Conservation (phyloP, 768 basidiomycete genomes). For the Mrakia blollopis region DNA sequence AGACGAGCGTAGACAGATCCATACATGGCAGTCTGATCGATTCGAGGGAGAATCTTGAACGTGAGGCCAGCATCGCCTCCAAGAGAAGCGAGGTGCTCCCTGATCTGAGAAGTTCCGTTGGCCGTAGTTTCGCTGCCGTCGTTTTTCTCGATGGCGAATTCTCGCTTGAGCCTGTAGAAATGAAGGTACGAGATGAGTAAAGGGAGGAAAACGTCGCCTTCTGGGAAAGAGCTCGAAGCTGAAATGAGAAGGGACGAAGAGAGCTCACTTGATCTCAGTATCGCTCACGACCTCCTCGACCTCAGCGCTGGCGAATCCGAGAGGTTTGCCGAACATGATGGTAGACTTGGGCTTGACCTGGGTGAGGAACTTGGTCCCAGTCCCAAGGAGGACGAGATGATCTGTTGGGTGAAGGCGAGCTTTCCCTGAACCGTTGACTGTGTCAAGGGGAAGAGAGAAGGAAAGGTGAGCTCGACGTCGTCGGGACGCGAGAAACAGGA, state of each 20-base stretch:
- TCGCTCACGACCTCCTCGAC: conserved; percentile 85
- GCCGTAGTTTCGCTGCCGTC: conserved; percentile 31
- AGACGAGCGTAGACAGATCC: conserved; percentile 82
- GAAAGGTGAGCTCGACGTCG: too few relatives aligned
- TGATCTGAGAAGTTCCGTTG: conserved; percentile 39
- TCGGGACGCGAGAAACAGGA: too few relatives aligned
- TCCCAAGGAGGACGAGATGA: conserved; percentile 72
- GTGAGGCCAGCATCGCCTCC: conserved; percentile 58
- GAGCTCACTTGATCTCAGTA: conserved; percentile 54
- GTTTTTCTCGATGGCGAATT: conserved; percentile 53
- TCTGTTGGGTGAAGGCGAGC: conserved; percentile 69
- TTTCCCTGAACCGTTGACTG: conserved; percentile 60
- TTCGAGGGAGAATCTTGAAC: conserved; percentile 77
- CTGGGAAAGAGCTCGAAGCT: not conserved
- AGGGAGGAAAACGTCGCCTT: not conserved
- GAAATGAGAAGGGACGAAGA: not conserved
- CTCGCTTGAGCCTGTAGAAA: conserved; percentile 61
- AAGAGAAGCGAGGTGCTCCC: conserved; percentile 33
- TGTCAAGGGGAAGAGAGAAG: too few relatives aligned
- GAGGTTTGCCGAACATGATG: conserved; percentile 66
- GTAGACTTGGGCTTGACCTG: conserved; percentile 55
- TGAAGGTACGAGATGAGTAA: not conserved
- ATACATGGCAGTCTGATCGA: conserved; percentile 95
- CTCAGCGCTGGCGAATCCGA: conserved; percentile 72
- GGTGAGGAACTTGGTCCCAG: conserved; percentile 72